phyloP scores from a whole-genome alignment of 352 stramenopile species.

The Pythium sp. region DNA sequence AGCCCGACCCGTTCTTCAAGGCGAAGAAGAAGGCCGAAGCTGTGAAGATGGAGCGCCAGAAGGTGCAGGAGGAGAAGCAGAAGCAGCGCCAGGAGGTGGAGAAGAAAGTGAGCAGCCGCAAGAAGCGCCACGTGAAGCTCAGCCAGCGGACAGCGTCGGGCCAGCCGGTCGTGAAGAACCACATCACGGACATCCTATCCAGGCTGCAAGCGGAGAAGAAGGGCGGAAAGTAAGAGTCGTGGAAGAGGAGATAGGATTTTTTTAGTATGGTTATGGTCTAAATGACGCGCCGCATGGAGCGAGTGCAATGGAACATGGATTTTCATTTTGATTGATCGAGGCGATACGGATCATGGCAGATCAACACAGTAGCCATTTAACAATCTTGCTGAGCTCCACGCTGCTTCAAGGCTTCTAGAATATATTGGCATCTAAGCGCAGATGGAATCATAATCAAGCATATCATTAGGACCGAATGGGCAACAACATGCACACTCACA shows the following conservation, averaged over 20 bases:
- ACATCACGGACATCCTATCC: constrained; percentile 80
- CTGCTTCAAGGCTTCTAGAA: background rate
- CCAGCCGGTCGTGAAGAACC: constrained; percentile 83
- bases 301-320: background rate
- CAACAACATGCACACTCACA: background rate
- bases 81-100: constrained; percentile 50
- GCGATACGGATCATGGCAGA: background rate
- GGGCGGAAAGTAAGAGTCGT: background rate
- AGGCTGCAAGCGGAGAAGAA: constrained; percentile 63
- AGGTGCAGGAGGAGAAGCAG: constrained; percentile 39
- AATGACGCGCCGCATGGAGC: background rate
- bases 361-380: background rate
- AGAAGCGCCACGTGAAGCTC: constrained; percentile 87
- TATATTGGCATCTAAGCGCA: background rate
- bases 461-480: background rate
- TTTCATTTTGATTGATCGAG: background rate
- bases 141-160: constrained; percentile 73
- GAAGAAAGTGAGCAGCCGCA: constrained; percentile 76
- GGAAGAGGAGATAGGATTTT: constrained; percentile 1
- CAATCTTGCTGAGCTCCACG: background rate
- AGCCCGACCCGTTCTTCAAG: constrained; percentile 83
- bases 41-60: constrained; percentile 49
- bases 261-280: background rate
- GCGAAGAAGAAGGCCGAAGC: constrained; percentile 73
- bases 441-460: background rate